These are phyloP conservation scores for Aethionema arabicum DNA, from an alignment of 345 rosid genomes.

Conservation along the genomic window DNA sequence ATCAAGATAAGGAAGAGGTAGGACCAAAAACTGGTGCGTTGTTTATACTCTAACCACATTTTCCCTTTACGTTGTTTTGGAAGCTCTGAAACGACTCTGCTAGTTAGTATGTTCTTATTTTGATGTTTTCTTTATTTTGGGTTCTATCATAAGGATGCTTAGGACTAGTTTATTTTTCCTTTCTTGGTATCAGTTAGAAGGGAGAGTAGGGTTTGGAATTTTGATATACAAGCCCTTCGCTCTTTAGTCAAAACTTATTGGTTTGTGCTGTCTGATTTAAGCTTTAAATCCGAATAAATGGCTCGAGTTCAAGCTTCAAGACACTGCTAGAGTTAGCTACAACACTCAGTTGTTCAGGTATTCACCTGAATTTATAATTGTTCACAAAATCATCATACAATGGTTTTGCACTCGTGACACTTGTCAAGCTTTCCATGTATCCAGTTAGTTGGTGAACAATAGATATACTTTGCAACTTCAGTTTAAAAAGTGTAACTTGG, in stretches of 20 bases:
- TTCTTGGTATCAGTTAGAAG: constrained; percentile 1
- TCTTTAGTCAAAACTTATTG: neutral
- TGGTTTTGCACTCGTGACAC: neutral
- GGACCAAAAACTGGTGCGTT: constrained; percentile 64
- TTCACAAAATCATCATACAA: neutral
- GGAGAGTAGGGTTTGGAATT: neutral
- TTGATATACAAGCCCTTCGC: neutral
- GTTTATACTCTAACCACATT: neutral
- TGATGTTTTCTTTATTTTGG: neutral
- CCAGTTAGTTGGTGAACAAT: neutral
- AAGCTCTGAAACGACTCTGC: neutral
- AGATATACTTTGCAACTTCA: constrained; percentile 2
- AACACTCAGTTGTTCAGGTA: constrained; percentile 86
- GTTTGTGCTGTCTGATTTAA: constrained; percentile 35
- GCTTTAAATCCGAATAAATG: constrained; percentile 90
- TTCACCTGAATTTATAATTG: constrained; percentile 5
- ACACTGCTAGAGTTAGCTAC: constrained; percentile 92
- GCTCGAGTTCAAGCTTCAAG: constrained; percentile 92
- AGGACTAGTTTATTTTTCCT: neutral
- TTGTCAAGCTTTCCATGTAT: neutral
- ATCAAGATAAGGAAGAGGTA: constrained; percentile 54
- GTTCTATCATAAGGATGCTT: too few relatives aligned
- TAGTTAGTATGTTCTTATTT: neutral
- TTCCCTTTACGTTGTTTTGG: neutral
- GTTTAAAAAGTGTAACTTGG: neutral